These are phyloP conservation scores for Komagataella pseudopastoris DNA, from an alignment of 805 yeast species.

Conservation along the genomic window DNA sequence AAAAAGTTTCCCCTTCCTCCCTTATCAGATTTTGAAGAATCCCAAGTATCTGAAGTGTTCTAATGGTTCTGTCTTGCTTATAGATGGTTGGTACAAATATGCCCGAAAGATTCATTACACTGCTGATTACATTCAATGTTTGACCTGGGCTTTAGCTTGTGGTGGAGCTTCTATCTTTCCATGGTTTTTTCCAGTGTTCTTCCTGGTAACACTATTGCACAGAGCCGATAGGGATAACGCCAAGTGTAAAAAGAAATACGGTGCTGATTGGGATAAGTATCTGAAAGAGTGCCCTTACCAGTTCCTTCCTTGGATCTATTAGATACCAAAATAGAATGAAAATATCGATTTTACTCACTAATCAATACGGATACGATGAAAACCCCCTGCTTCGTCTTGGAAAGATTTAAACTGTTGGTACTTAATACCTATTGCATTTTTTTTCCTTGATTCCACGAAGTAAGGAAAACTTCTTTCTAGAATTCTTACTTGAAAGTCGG, in stretches of 20 bases:
- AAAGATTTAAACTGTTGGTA: neutral
- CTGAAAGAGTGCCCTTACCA: constrained; percentile 79
- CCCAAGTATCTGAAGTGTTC: constrained; percentile 79
- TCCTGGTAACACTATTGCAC: constrained; percentile 76
- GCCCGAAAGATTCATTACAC: constrained; percentile 95
- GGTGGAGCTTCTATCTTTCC: constrained; percentile 85
- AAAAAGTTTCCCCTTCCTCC: constrained; percentile 89
- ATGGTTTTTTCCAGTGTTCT: constrained; percentile 92
- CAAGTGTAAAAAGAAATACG: constrained; percentile 80
- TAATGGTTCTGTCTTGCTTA: constrained; percentile 71
- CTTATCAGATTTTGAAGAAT: constrained; percentile 66
- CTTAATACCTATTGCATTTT: neutral
- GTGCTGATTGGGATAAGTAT: constrained; percentile 87
- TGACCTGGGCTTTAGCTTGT: constrained; percentile 86
- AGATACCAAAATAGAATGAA: constrained; percentile 4
- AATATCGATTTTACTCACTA: neutral
- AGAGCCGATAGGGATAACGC: constrained; percentile 80
- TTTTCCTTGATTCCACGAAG: neutral
- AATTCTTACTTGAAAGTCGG: neutral
- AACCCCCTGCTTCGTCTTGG: neutral
- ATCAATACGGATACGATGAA: neutral
- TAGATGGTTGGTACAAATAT: constrained; percentile 90
- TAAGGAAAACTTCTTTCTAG: neutral
- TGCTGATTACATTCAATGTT: constrained; percentile 80
- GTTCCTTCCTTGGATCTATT: constrained; percentile 80